A percentile compares a stretch with the other conserved stretches of the same genome.
These are phyloP conservation scores for Lasiosphaeris hirsuta DNA, from an alignment of 495 filamentous ascomycete species.

Conservation along the genomic window DNA sequence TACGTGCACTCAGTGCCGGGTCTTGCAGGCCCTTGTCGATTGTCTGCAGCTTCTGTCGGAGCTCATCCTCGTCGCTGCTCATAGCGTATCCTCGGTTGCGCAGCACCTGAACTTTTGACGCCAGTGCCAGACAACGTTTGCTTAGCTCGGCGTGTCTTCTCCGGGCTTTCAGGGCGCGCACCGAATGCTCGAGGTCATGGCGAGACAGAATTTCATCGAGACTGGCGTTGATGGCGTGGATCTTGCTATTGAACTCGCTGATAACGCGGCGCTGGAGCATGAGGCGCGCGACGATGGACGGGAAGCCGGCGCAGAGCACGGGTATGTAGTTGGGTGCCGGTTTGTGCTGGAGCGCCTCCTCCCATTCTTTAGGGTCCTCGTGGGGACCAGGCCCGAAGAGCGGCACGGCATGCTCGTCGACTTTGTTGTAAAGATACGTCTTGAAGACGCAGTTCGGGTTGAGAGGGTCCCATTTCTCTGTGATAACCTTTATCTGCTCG, in stretches of 20 bases:
- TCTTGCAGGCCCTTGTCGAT: constrained; percentile 78
- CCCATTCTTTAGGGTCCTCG: constrained; percentile 86
- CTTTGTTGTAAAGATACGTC: constrained; percentile 91
- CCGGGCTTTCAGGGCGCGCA: constrained; percentile 74
- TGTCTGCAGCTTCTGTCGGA: constrained; percentile 75
- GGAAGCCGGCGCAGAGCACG: constrained; percentile 55
- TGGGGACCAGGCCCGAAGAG: constrained; percentile 74
- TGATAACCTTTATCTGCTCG: constrained; percentile 76
- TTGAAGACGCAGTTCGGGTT: constrained; percentile 74
- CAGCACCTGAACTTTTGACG: constrained; percentile 87
- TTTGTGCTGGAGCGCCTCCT: constrained; percentile 82
- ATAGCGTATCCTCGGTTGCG: constrained; percentile 90
- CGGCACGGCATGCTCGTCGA: constrained; percentile 71
- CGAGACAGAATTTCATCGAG: constrained; percentile 73
- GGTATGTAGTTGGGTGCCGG: constrained; percentile 75
- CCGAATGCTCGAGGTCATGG: constrained; percentile 77
- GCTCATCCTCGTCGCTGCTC: constrained; percentile 83
- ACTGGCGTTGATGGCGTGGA: constrained; percentile 87
- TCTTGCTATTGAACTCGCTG: constrained; percentile 65
- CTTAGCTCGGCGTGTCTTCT: constrained; percentile 76
- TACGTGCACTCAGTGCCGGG: constrained; percentile 74
- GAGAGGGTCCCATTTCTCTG: constrained; percentile 78
- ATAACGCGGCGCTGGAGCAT: constrained; percentile 72
- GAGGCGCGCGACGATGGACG: constrained; percentile 68
- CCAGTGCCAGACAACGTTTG: constrained; percentile 77